phyloP scores from a whole-genome alignment of 2,329 filamentous ascomycete species.

The Colletotrichum plurivorum region DNA sequence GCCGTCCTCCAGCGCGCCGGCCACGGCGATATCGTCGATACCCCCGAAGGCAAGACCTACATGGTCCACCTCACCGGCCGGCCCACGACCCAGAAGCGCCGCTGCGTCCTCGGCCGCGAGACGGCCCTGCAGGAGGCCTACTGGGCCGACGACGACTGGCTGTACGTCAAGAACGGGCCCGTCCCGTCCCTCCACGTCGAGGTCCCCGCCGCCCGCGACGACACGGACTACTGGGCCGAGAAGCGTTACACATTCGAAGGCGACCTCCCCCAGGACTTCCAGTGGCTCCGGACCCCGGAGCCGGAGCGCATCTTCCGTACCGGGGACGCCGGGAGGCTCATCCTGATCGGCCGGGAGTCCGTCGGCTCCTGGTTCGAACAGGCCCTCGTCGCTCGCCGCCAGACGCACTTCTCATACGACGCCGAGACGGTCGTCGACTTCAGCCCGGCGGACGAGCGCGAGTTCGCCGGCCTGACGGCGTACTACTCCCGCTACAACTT shows the following conservation, averaged over 20 bases:
- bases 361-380: conserved; percentile 73
- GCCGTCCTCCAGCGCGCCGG: conserved; percentile 67
- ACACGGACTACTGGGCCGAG: conserved; percentile 64
- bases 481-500: conserved; percentile 77
- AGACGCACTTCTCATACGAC: conserved; percentile 73
- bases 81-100: conserved; percentile 64
- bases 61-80: conserved; percentile 68
- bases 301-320: conserved; percentile 65
- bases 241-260: conserved; percentile 62
- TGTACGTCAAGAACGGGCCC: conserved; percentile 72
- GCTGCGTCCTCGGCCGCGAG: conserved; percentile 69
- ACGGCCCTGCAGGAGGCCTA: conserved; percentile 71
- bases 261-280: conserved; percentile 66
- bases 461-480: conserved; percentile 72
- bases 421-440: conserved; percentile 70
- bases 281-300: conserved; percentile 71
- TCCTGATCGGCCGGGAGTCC: conserved; percentile 64
- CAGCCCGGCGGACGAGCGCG: conserved; percentile 68
- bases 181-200: conserved; percentile 68
- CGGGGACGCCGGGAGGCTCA: conserved; percentile 55
- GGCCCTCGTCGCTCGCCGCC: conserved; percentile 67
- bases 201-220: conserved; percentile 62
- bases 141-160: conserved; percentile 74
- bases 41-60: conserved; percentile 65
- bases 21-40: conserved; percentile 69